These are phyloP conservation scores for Taxawa tesnikishii DNA, from an alignment of 2,329 filamentous ascomycete genomes.

Conservation along the genomic window DNA sequence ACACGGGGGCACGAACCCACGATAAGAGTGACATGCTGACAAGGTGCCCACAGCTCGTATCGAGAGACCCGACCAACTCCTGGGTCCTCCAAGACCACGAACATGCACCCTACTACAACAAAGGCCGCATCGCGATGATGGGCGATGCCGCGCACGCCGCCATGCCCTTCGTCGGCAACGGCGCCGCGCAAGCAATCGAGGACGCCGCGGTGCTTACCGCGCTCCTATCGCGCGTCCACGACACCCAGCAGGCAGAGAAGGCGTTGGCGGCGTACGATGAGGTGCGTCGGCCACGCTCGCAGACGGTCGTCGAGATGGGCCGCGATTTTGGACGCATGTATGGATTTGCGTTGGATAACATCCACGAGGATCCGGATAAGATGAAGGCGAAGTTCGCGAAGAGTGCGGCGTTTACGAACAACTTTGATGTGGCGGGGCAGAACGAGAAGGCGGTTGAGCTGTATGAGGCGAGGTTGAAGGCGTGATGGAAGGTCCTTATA, in stretches of 20 bases:
- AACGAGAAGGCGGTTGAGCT: constrained; percentile 16
- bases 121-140: constrained; percentile 18
- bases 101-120: constrained; percentile 20
- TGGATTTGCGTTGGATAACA: constrained; percentile 15
- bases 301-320: constrained; percentile 18
- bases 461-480: constrained; percentile 10
- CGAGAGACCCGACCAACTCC: constrained; percentile 14
- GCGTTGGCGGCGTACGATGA: constrained; percentile 17
- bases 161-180: constrained; percentile 24
- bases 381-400: constrained; percentile 20
- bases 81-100: constrained; percentile 21
- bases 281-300: constrained; percentile 15
- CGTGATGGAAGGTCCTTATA: too few relatives aligned
- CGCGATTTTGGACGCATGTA: constrained; percentile 18
- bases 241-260: constrained; percentile 8
- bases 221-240: constrained; percentile 8
- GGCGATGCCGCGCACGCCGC: constrained; percentile 28
- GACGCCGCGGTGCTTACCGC: constrained; percentile 21
- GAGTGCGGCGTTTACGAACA: constrained; percentile 18
- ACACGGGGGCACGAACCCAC: too few relatives aligned
- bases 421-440: constrained; percentile 17
- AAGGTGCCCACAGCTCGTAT: constrained; percentile 11
- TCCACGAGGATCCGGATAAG: constrained; percentile 15
- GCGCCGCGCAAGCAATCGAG: constrained; percentile 26
- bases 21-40: not conserved